Evolutionary conservation across 805 yeast species (phyloP).

Genomic region (Metschnikowia shivogae): DNA sequence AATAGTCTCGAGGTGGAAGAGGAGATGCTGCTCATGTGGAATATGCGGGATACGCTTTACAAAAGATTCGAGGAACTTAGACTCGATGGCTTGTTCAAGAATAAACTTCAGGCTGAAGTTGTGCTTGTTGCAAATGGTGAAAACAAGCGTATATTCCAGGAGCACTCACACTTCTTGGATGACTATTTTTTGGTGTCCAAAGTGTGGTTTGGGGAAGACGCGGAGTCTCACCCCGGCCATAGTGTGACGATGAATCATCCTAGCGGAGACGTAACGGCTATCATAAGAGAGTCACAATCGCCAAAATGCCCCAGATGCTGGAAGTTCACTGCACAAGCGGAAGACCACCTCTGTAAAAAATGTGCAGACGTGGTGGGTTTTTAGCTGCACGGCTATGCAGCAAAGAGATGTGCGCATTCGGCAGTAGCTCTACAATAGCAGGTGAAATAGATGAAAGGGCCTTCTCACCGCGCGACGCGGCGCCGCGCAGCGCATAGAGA

Average conservation of each 20-base stretch:
- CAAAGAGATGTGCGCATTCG: no score
- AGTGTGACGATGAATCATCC: constrained; percentile 10
- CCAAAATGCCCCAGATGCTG: constrained; percentile 93
- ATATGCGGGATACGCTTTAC: constrained; percentile 47
- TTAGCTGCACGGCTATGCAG: constrained; percentile 10
- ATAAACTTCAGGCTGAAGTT: constrained; percentile 58
- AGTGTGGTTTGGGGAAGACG: constrained; percentile 23
- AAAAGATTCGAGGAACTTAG: constrained; percentile 55
- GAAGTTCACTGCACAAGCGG: constrained; percentile 59
- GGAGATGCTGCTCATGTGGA: constrained; percentile 46
- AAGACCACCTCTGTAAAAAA: constrained; percentile 58
- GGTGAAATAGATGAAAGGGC: no score
- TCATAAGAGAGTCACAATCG: constrained; percentile 42
- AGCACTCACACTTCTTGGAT: constrained; percentile 25
- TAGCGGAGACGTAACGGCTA: constrained; percentile 23
- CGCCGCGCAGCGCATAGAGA: no score
- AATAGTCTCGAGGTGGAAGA: constrained; percentile 30
- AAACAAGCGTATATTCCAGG: constrained; percentile 12
- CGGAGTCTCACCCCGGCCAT: not conserved
- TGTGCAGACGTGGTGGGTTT: constrained; percentile 48
- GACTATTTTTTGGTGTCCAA: constrained; percentile 63
- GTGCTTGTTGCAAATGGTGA: constrained; percentile 16
- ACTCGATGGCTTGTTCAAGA: constrained; percentile 46
- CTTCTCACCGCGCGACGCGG: no score
- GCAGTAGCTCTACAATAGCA: no score